Evolutionary conservation across 768 basidiomycete genomes (phyloP).

Genomic region (Hericium alpestre): DNA sequence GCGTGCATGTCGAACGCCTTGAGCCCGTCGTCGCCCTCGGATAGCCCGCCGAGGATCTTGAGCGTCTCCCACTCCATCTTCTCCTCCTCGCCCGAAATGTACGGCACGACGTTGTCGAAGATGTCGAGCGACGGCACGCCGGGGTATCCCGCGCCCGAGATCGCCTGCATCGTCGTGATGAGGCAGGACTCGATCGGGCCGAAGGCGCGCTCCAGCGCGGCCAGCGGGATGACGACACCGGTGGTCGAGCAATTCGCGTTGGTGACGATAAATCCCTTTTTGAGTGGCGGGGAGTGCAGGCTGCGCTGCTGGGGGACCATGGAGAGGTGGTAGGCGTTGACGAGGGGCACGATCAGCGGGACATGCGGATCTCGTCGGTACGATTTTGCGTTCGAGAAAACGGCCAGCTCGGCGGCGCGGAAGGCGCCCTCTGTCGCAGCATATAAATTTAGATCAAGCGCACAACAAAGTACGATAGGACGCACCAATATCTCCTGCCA

Average conservation of each 20-base stretch:
- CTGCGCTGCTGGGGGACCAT: conserved; percentile 78
- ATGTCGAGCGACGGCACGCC: conserved; percentile 86
- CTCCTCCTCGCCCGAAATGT: conserved; percentile 90
- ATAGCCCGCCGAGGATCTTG: conserved; percentile 87
- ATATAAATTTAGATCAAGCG: not conserved
- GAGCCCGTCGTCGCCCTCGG: conserved; percentile 39
- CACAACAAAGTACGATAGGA: conserved; percentile 3
- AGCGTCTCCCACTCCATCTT: conserved; percentile 99
- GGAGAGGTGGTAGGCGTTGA: conserved; percentile 77
- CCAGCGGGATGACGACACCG: conserved; percentile 82
- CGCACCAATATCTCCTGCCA: conserved; percentile 89
- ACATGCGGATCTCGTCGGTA: conserved; percentile 86
- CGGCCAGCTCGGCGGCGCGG: conserved; percentile 74
- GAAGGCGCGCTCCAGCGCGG: conserved; percentile 80
- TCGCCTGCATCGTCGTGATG: conserved; percentile 95
- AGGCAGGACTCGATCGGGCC: conserved; percentile 89
- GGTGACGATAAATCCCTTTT: conserved; percentile 89
- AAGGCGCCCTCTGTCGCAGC: conserved; percentile 70
- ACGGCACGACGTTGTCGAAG: conserved; percentile 91
- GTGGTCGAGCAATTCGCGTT: conserved; percentile 99
- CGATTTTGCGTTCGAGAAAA: conserved; percentile 98
- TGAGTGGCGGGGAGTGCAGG: conserved; percentile 53
- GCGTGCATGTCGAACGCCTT: conserved; percentile 80
- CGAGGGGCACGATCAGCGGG: conserved; percentile 92
- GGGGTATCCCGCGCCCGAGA: conserved; percentile 96